These are phyloP conservation scores for Cryptomeria japonica DNA, from an alignment of 75 land plant species.

Conservation along the genomic window DNA sequence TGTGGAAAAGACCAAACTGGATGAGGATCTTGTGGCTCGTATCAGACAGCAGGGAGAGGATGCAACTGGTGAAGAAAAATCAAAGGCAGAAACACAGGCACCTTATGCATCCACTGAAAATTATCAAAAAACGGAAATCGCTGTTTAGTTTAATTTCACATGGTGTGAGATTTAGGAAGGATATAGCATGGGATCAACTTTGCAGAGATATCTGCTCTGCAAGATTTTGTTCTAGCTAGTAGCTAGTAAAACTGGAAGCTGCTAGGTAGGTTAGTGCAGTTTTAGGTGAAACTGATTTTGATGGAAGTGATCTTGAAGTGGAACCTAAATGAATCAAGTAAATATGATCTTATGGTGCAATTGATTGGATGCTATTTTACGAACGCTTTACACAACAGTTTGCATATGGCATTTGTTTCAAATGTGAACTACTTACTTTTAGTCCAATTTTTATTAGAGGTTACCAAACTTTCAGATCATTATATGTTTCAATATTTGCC, in stretches of 20 bases:
- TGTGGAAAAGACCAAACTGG: background rate
- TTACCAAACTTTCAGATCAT: background rate
- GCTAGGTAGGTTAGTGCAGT: background rate
- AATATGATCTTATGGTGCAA: background rate
- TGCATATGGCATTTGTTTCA: background rate
- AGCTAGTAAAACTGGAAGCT: background rate
- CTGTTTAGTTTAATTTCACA: background rate
- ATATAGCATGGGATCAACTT: background rate
- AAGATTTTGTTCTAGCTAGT: background rate
- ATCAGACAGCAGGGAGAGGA: background rate
- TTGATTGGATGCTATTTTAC: background rate
- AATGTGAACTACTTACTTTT: background rate
- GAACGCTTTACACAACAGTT: background rate
- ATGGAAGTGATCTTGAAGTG: background rate
- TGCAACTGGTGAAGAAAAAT: background rate
- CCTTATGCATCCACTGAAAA: background rate
- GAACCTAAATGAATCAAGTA: background rate
- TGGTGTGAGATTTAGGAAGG: background rate
- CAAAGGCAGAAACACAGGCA: background rate
- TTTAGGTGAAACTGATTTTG: background rate
- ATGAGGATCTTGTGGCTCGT: slow-evolving; percentile 3
- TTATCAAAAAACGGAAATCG: background rate
- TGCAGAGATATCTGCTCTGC: background rate
- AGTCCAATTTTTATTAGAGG: background rate
- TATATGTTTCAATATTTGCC: background rate